These are phyloP conservation scores for Arabidopsis hybrid DNA, from an alignment of 441 rosid species.

Conservation along the genomic window DNA sequence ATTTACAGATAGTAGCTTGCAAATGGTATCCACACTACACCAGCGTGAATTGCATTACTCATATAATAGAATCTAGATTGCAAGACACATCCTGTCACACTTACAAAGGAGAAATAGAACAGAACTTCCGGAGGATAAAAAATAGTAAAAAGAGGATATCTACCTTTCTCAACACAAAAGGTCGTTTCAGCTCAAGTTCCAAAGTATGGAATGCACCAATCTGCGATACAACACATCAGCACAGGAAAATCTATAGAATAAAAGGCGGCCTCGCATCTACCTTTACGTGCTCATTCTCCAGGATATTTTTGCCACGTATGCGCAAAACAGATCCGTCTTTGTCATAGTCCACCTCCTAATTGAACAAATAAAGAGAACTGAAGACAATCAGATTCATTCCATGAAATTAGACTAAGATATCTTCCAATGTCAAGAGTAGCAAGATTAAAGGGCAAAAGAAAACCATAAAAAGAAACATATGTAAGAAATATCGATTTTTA, in stretches of 20 bases:
- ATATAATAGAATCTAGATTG: constrained; percentile 5
- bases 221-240: constrained; percentile 52
- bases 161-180: constrained; percentile 95
- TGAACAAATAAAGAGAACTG: neutral
- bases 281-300: constrained; percentile 89
- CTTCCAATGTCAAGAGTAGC: constrained; percentile 1
- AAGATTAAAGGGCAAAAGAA: constrained; percentile 7
- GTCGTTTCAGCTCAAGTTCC: constrained; percentile 83
- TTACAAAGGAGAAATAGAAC: constrained; percentile 14
- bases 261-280: constrained; percentile 48
- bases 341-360: constrained; percentile 79
- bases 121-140: constrained; percentile 1
- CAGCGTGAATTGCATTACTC: neutral
- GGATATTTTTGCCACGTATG: constrained; percentile 88
- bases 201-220: constrained; percentile 95
- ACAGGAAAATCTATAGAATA: neutral
- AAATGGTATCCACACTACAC: neutral
- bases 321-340: constrained; percentile 81
- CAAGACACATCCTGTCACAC: constrained; percentile 16
- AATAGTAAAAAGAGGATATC: neutral
- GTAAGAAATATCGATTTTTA: constrained; percentile 4
- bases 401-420: constrained; percentile 16
- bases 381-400: constrained; percentile 15
- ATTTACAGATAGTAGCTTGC: constrained; percentile 1
- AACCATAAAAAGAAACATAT: neutral